These are phyloP conservation scores for Phytopythium ostracodes DNA, from an alignment of 352 stramenopile genomes.

Conservation along the genomic window DNA sequence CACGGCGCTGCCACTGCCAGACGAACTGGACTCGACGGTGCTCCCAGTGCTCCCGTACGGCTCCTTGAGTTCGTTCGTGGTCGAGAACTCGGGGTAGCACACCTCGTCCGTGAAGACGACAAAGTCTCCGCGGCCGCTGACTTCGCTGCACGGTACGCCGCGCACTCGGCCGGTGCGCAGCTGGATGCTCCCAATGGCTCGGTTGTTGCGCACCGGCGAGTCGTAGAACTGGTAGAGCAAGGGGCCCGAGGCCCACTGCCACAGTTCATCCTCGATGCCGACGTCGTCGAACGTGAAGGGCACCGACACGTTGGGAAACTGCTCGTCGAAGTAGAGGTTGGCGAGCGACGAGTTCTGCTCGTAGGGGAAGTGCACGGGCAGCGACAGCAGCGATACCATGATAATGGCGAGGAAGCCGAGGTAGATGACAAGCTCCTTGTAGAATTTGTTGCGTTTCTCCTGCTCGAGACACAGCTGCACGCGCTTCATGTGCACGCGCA, in stretches of 20 bases:
- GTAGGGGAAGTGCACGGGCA: constrained; percentile 70
- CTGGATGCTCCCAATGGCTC: constrained; percentile 57
- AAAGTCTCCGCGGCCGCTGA: constrained; percentile 39
- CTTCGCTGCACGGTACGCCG: constrained; percentile 46
- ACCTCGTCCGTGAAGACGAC: constrained; percentile 69
- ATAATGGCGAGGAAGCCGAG: constrained; percentile 62
- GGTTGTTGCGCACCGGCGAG: constrained; percentile 54
- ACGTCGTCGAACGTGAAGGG: constrained; percentile 67
- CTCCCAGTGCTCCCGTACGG: constrained; percentile 34
- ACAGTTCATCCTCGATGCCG: constrained; percentile 62
- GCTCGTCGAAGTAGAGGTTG: constrained; percentile 63
- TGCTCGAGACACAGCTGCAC: constrained; percentile 77
- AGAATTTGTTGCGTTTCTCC: constrained; percentile 83
- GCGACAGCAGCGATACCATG: constrained; percentile 53
- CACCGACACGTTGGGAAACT: constrained; percentile 53
- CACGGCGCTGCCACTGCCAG: constrained; percentile 7
- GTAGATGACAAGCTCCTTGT: constrained; percentile 74
- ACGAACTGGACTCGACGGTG: constrained; percentile 10
- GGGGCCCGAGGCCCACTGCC: constrained; percentile 61
- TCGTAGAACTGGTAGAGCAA: constrained; percentile 75
- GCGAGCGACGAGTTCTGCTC: constrained; percentile 61
- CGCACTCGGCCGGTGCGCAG: constrained; percentile 58
- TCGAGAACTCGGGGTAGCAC: constrained; percentile 64
- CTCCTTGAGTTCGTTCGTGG: constrained; percentile 32
- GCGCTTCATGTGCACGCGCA: constrained; percentile 83